Evolutionary conservation across 495 filamentous ascomycete species (phyloP), one percentile per base, ranked within the genome.

Genomic region (Bathelium albidoporum): DNA sequence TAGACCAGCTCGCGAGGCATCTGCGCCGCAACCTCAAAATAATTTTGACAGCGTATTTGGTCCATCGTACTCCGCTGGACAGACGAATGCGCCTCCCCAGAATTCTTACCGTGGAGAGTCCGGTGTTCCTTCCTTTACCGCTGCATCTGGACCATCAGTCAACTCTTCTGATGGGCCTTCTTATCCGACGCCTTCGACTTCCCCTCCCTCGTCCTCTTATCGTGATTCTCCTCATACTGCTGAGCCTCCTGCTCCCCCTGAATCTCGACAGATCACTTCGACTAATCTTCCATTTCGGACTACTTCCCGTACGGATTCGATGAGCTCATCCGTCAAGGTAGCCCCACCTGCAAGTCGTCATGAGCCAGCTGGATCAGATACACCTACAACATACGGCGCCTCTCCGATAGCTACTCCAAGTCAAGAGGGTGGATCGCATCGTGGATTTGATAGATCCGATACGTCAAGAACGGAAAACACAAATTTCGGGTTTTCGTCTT

Each of bases 21-120:
- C 65, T 59, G 75, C 67, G 66, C 81, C 68, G 44, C 78, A 82
- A 65, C 81, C 79, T 70, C 86, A 90, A 59, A 84, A 84, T 69
- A 84, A 85, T 24, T 94, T 96, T 73, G 91, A 96, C 68, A 91
- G 88, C 73, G 85, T 97, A 32, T 97, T 96, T 72, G 91, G 92
- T 1, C 88, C 89, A 43, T 78, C 87, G 1, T 85, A 89, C 70
- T 76, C 78, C 2, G 76, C 85, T 62, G 75, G 70, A 18, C 64
- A 68, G 53, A 58, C 63, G 32, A 62, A 58, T 49, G 65, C 65
- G 1, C 69, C 72, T 44, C 70, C 73, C 1, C 80, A 80, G 32
- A 84, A 85, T 31, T 84, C 89, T 9, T 92, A 91, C 78, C 81
- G 82, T 63, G 77, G 83, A 9, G 86, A 89, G 60, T 78, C 80